These are phyloP conservation scores for Beta vulgaris DNA, from an alignment of 148 eudicot genomes.

Conservation along the genomic window DNA sequence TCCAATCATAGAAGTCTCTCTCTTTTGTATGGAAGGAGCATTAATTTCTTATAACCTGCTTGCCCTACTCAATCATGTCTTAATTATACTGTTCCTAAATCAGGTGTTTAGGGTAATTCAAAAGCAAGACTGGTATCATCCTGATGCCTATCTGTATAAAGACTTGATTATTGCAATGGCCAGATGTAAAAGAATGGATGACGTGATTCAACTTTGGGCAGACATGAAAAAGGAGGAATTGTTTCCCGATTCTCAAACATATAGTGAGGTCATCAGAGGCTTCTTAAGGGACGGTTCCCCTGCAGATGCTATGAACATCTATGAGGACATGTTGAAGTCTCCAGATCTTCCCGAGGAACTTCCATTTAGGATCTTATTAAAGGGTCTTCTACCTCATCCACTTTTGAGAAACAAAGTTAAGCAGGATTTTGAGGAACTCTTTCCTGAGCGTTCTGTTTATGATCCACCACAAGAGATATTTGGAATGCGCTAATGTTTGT, in stretches of 20 bases:
- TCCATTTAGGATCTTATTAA: slow-evolving; percentile 80
- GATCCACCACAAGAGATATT: slow-evolving; percentile 97
- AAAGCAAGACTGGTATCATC: slow-evolving; percentile 82
- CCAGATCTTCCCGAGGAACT: slow-evolving; percentile 91
- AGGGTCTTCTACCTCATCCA: slow-evolving; percentile 96
- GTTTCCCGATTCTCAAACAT: slow-evolving; percentile 86
- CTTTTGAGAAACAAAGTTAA: slow-evolving; percentile 88
- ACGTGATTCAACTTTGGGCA: slow-evolving; percentile 73
- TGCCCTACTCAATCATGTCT: neutral
- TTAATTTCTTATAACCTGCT: too few species aligned
- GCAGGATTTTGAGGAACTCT: slow-evolving; percentile 87
- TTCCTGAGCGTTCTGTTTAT: slow-evolving; percentile 79
- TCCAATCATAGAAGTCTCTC: neutral
- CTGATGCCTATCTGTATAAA: slow-evolving; percentile 80
- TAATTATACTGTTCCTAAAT: neutral
- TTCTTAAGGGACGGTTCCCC: slow-evolving; percentile 85
- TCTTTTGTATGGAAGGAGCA: neutral
- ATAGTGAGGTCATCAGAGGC: slow-evolving; percentile 83
- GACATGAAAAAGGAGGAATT: slow-evolving; percentile 73
- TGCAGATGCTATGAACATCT: slow-evolving; percentile 92
- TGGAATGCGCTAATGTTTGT: slow-evolving; percentile 71
- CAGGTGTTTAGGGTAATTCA: slow-evolving; percentile 79
- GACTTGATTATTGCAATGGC: slow-evolving; percentile 85
- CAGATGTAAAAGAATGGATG: slow-evolving; percentile 70
- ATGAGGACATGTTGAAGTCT: slow-evolving; percentile 92